A percentile compares a stretch with the other conserved stretches of the same genome.
Evolutionary conservation across 2,329 filamentous ascomycete genomes (phyloP).

Genomic region (Fusarium sterilihyphosum): DNA sequence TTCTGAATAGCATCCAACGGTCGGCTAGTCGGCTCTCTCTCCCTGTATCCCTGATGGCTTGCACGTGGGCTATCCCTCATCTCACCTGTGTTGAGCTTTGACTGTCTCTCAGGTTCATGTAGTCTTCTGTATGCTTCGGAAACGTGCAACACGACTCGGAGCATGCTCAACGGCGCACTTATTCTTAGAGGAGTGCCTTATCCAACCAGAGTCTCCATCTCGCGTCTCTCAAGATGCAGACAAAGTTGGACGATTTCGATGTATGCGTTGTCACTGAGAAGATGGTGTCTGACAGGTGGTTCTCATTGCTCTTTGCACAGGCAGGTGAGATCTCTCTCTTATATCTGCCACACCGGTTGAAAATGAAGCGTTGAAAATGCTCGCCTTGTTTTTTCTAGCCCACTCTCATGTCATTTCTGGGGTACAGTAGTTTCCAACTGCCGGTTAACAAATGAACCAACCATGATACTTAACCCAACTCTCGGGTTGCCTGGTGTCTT

Average conservation of each 20-base stretch:
- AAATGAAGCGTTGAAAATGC: constrained; percentile 19
- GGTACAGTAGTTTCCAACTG: constrained; percentile 16
- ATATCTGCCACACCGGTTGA: constrained; percentile 17
- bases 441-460: constrained; percentile 11
- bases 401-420: background rate
- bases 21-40: background rate
- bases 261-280: constrained; percentile 32
- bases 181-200: background rate
- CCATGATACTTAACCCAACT: constrained; percentile 16
- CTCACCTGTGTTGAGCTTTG: background rate
- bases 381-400: constrained; percentile 24
- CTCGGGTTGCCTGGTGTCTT: constrained; percentile 16
- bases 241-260: constrained; percentile 30
- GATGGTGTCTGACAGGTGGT: constrained; percentile 25
- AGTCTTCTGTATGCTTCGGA: background rate
- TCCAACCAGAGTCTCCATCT: constrained; percentile 25
- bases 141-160: constrained; percentile 13
- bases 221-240: constrained; percentile 26
- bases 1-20: background rate
- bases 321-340: constrained; percentile 28
- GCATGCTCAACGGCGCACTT: constrained; percentile 10
- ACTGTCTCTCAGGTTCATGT: background rate
- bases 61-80: background rate
- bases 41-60: background rate
- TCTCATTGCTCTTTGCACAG: constrained; percentile 12